Conservation (phyloP, 495 filamentous ascomycete genomes). For the Aspergillus steynii region DNA sequence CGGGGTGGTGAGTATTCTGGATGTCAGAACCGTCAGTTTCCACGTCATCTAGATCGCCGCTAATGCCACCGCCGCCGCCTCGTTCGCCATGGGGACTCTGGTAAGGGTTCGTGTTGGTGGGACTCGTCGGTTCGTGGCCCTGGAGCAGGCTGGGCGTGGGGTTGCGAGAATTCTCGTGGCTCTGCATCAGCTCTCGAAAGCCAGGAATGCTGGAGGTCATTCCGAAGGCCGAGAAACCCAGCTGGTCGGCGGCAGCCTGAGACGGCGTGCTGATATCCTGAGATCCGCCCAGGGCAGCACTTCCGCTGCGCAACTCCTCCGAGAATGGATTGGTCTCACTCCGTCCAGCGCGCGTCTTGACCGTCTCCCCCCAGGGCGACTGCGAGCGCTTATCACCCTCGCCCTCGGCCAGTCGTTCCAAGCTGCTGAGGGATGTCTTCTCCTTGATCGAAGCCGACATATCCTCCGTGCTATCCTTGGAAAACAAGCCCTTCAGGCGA, state of each 20-base stretch:
- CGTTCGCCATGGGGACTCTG: slow-evolving; percentile 87
- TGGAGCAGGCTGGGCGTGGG: slow-evolving; percentile 56
- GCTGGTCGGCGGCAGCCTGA: slow-evolving; percentile 49
- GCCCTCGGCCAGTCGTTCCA: slow-evolving; percentile 55
- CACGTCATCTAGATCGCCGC: slow-evolving; percentile 60
- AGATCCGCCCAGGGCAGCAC: slow-evolving; percentile 76
- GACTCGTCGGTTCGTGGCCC: slow-evolving; percentile 73
- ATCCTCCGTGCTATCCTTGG: slow-evolving; percentile 74
- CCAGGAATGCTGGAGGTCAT: slow-evolving; percentile 72
- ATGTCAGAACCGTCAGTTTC: slow-evolving; percentile 61
- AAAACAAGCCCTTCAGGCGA: slow-evolving; percentile 79
- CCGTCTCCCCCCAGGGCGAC: slow-evolving; percentile 55
- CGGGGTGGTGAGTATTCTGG: slow-evolving; percentile 56
- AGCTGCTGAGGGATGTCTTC: slow-evolving; percentile 51
- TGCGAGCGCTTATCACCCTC: slow-evolving; percentile 44
- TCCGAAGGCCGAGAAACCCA: slow-evolving; percentile 68
- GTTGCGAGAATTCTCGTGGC: slow-evolving; percentile 58
- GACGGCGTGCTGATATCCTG: slow-evolving; percentile 69
- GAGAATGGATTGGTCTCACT: slow-evolving; percentile 84
- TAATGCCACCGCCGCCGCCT: slow-evolving; percentile 16
- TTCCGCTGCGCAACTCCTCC: slow-evolving; percentile 65
- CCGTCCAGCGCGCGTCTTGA: slow-evolving; percentile 52
- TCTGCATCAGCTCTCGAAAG: slow-evolving; percentile 62
- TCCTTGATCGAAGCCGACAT: slow-evolving; percentile 51
- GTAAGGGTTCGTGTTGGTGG: slow-evolving; percentile 97